Evolutionary conservation across 164 flowering plant genomes (phyloP).

Genomic region (Piper betle): DNA sequence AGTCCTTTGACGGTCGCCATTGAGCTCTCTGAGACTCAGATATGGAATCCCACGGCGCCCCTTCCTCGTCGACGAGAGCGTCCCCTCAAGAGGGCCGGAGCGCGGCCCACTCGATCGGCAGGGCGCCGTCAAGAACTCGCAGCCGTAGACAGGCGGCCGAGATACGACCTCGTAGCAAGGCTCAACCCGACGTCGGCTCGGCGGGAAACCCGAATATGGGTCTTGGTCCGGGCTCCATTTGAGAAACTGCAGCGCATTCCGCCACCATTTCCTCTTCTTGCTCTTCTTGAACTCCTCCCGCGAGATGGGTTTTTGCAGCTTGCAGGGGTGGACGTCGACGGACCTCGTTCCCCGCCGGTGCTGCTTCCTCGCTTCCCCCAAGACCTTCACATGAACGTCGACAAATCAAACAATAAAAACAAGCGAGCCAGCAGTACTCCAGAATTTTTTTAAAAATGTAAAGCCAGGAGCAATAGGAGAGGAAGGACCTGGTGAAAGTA

Average conservation of each 20-base stretch:
- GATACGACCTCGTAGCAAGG: slow-evolving; percentile 24
- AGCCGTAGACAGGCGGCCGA: slow-evolving; percentile 63
- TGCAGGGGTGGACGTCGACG: slow-evolving; percentile 53
- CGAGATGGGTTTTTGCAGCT: slow-evolving; percentile 72
- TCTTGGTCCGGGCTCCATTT: slow-evolving; percentile 28
- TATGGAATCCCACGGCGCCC: slow-evolving; percentile 49
- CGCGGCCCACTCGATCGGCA: slow-evolving; percentile 34
- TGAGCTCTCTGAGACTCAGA: slow-evolving; percentile 62
- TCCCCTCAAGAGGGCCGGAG: slow-evolving; percentile 62
- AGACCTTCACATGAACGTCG: slow-evolving; percentile 20
- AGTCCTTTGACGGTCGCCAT: slow-evolving; percentile 35
- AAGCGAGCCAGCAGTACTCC: neutral
- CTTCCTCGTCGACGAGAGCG: slow-evolving; percentile 26
- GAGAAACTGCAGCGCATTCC: slow-evolving; percentile 51
- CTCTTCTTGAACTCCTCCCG: slow-evolving; percentile 33
- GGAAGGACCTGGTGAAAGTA: slow-evolving; percentile 49
- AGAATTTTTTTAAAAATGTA: too few relatives aligned
- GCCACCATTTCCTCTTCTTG: slow-evolving; percentile 69
- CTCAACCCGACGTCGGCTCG: slow-evolving; percentile 2
- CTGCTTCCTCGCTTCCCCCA: slow-evolving; percentile 71
- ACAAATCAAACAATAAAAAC: neutral
- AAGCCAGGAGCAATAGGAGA: neutral
- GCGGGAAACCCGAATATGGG: neutral
- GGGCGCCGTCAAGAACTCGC: slow-evolving; percentile 43
- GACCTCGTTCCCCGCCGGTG: slow-evolving; percentile 43